Percentiles rank a stretch among this genome's conserved stretches.
These are phyloP conservation scores for Termitomyces sp. DNA, from an alignment of 768 basidiomycete species.

Conservation along the genomic window DNA sequence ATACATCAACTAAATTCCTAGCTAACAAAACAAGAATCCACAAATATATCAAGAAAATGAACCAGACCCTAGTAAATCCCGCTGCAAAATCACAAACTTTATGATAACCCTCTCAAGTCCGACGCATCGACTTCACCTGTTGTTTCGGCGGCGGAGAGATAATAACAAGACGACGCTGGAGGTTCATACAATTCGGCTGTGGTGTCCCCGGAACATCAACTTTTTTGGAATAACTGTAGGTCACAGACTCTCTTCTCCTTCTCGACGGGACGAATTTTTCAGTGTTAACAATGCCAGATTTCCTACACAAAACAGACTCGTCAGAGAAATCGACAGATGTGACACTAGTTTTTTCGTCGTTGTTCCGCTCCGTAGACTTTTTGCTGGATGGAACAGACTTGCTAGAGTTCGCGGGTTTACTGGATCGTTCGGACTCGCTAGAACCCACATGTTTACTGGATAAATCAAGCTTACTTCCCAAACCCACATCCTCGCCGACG, in stretches of 20 bases:
- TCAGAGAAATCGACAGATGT: not conserved
- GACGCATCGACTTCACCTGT: not conserved
- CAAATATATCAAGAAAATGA: not conserved
- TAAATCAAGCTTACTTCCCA: not conserved
- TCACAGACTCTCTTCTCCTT: not conserved
- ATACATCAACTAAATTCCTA: too few species aligned
- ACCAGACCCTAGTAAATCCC: too few species aligned
- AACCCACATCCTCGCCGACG: not conserved
- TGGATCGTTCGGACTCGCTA: not conserved
- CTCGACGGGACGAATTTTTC: not conserved
- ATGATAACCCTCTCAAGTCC: not conserved
- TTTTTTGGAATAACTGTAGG: too few species aligned
- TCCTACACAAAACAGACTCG: not conserved
- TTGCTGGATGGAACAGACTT: not conserved
- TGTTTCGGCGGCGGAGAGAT: slow-evolving; percentile 2
- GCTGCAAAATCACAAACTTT: too few species aligned
- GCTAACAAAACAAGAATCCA: too few species aligned
- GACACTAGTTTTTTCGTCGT: too few species aligned
- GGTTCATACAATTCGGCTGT: not conserved
- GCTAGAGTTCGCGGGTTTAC: not conserved
- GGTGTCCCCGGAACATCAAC: not conserved
- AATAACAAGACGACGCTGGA: not conserved
- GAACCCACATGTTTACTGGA: not conserved
- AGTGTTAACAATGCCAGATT: not conserved
- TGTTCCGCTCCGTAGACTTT: too few species aligned